Evolutionary conservation across 441 rosid species (phyloP), one percentile per base, ranked within the genome.

Genomic region (Hura crepitans): DNA sequence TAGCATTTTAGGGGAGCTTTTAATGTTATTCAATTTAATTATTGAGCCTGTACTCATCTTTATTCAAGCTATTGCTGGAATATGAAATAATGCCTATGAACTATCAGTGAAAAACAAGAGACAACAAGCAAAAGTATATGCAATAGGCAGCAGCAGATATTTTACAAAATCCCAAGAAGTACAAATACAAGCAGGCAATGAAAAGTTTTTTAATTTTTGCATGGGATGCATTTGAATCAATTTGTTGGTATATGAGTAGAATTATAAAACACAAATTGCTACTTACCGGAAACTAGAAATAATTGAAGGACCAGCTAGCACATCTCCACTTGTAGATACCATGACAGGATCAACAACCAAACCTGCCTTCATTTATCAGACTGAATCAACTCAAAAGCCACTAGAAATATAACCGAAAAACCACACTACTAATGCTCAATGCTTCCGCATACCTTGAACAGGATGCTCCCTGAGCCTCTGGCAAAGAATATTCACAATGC

Each of bases 301-400:
- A 74, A 89, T 71, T 51, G 96, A 86, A 75, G 99, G 88, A 73
- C 86, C 92, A 27, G 96, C 95, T n/a, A 92, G 81, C 75, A 89
- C 89, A 68, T 95, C 95, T 46, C 99, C 99, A 80, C 95, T 92
- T 3, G 98, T 92, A 58, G 99, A 95, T 53, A 92, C 97, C 97
- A 95, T 89, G 69, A 92, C 99, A 54, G 97, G 98, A 88, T 95
- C 99, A 82, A 92, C 91, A 68, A 95, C 99, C 73, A 95, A 79
- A 87, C 95, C 98, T 95, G 73, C 86, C 85, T 84, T 88, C 80
- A 81, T 51, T 71, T 59, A 73, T 59, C 50, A 18, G 71, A 74
- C 22, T 47, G 75, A 80, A 78, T 81, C 81, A 83, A 80, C 51
- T 68, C 45, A 67, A 69, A 72, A 75, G 45, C 74, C 27, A 74